These are phyloP conservation scores for Maudiozyma barnettii DNA, from an alignment of 805 yeast genomes.

Conservation along the genomic window DNA sequence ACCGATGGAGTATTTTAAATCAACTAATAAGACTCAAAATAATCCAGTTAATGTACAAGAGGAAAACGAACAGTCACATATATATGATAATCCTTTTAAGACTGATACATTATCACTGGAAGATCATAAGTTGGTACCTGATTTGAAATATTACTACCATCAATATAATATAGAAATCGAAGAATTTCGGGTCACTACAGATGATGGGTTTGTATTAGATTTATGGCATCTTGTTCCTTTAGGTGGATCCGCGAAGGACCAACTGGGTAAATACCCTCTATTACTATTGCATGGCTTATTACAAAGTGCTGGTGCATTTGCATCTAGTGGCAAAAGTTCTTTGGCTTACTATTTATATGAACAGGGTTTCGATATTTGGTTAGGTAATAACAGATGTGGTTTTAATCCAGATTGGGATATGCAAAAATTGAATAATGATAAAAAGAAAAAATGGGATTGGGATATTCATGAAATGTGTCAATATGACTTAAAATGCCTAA, in stretches of 20 bases:
- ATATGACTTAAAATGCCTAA: conserved; percentile 65
- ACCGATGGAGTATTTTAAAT: neutral
- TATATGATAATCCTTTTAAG: conserved; percentile 21
- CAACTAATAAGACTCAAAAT: neutral
- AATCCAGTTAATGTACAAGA: neutral
- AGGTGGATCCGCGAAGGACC: conserved; percentile 10
- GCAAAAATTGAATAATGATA: conserved; percentile 21
- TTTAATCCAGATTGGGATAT: conserved; percentile 57
- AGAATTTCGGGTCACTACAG: conserved; percentile 53
- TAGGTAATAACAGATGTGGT: conserved; percentile 87
- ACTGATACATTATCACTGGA: conserved; percentile 18
- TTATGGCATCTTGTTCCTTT: conserved; percentile 40
- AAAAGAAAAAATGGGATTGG: conserved; percentile 77
- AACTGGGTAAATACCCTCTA: conserved; percentile 43
- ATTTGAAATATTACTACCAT: conserved; percentile 58
- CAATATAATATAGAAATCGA: conserved; percentile 51
- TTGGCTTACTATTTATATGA: conserved; percentile 49
- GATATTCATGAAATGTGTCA: conserved; percentile 74
- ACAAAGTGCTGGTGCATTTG: conserved; percentile 78
- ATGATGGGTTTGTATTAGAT: conserved; percentile 69
- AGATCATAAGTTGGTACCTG: conserved; percentile 35
- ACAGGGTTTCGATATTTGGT: conserved; percentile 77
- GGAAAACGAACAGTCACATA: neutral
- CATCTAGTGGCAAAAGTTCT: conserved; percentile 75
- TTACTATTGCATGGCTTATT: conserved; percentile 77